phyloP scores from a whole-genome alignment of 2,329 filamentous ascomycete genomes.

The Ophiocordyceps camponoti-leonardi region DNA sequence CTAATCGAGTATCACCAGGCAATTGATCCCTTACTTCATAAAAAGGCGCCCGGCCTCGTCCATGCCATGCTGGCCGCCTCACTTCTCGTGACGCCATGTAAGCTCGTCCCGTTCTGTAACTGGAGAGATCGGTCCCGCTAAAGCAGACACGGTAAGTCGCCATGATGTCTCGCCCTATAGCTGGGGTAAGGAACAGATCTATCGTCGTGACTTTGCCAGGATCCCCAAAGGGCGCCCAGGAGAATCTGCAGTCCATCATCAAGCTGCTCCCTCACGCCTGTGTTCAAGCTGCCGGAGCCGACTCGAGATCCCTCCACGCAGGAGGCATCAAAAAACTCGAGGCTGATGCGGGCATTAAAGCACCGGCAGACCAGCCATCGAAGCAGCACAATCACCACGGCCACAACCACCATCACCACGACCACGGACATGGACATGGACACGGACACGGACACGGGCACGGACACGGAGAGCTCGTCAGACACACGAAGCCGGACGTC shows the following conservation, averaged over 20 bases:
- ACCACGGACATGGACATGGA: too few species aligned
- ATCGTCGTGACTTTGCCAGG: conserved; percentile 82
- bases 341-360: conserved; percentile 52
- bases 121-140: neutral
- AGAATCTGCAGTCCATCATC: conserved; percentile 78
- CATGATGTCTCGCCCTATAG: conserved; percentile 88
- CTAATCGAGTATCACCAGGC: conserved; percentile 34
- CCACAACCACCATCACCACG: conserved; percentile 18
- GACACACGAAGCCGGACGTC: conserved; percentile 53
- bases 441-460: conserved; percentile 30
- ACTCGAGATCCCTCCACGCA: conserved; percentile 63
- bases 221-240: conserved; percentile 85
- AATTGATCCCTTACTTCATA: conserved; percentile 61
- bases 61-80: conserved; percentile 87
- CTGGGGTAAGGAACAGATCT: conserved; percentile 66
- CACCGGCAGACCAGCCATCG: conserved; percentile 14
- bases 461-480: conserved; percentile 42
- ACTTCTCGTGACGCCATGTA: conserved; percentile 75
- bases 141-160: conserved; percentile 43
- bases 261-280: conserved; percentile 95
- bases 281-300: conserved; percentile 63
- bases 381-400: conserved; percentile 21
- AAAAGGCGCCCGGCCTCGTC: conserved; percentile 77
- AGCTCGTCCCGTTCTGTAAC: conserved; percentile 17
- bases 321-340: conserved; percentile 77